Evolutionary conservation across 75 land plant species (phyloP).

Genomic region (Selaginella moellendorffii): DNA sequence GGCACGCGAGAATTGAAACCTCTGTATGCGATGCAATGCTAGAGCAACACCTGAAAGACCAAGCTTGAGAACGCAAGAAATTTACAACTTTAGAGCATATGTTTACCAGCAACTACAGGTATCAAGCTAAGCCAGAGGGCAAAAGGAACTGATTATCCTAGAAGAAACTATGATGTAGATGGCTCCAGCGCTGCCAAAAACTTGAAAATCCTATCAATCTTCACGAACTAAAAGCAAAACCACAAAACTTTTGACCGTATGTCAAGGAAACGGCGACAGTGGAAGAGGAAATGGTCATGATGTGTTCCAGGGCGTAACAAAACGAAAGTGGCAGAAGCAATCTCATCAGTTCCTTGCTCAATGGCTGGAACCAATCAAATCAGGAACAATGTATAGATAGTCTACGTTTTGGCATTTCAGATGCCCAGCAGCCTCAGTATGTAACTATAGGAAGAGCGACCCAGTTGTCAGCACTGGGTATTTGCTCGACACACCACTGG

Average conservation of each 20-base stretch:
- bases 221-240: no score
- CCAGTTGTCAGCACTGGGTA: no score
- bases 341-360: not conserved
- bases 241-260: constrained; percentile 2
- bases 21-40: not conserved
- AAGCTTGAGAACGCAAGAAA: not conserved
- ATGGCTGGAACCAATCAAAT: not conserved
- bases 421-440: not conserved
- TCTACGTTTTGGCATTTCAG: not conserved
- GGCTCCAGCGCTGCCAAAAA: constrained; percentile 6
- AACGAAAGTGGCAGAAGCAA: not conserved
- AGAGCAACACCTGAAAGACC: not conserved
- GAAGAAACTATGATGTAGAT: constrained; percentile 1
- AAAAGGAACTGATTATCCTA: not conserved
- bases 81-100: not conserved
- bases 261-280: constrained; percentile 7
- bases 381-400: not conserved
- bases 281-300: constrained; percentile 3
- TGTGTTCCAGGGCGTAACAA: not conserved
- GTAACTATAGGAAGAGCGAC: no score
- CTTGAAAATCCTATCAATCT: not conserved
- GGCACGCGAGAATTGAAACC: constrained; percentile 3
- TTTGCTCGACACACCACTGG: no score
- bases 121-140: constrained; percentile 1
- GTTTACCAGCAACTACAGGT: not conserved